Conservation (phyloP, 768 basidiomycete species). For the Suillus lakei region DNA sequence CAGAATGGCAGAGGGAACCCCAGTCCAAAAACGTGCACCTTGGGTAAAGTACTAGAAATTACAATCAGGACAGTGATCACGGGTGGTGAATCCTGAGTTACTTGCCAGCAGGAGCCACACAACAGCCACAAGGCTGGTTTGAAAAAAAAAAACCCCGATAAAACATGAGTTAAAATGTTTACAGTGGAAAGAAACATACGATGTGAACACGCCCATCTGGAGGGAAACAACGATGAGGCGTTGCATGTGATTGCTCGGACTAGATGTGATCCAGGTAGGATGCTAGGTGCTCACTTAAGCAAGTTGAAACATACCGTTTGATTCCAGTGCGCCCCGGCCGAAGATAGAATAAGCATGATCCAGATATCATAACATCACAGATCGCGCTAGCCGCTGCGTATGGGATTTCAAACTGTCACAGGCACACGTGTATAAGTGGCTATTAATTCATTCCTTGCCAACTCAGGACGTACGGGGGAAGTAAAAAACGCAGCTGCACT, state of each 20-base stretch:
- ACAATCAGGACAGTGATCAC: neutral
- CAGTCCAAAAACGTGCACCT: neutral
- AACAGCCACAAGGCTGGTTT: neutral
- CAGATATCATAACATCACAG: slow-evolving; percentile 23
- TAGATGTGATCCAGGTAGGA: neutral
- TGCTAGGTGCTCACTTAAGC: neutral
- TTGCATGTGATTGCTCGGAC: neutral
- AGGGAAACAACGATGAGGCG: neutral
- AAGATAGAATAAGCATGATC: slow-evolving; percentile 26
- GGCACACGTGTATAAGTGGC: neutral
- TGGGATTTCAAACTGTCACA: neutral
- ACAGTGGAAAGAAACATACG: neutral
- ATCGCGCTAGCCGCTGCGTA: slow-evolving; percentile 31
- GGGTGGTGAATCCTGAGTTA: neutral
- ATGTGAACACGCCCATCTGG: neutral
- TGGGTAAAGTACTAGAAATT: neutral
- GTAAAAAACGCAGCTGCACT: neutral
- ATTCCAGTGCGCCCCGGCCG: slow-evolving; percentile 18
- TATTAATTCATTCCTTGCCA: neutral
- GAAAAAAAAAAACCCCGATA: neutral
- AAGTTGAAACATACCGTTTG: slow-evolving; percentile 10
- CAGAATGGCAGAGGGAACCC: neutral
- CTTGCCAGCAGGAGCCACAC: neutral
- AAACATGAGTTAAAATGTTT: neutral
- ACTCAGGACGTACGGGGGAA: neutral